A percentile compares a stretch with the other conserved stretches of the same genome.
Evolutionary conservation across 352 stramenopile genomes (phyloP).

Genomic region (Pythium angustatum): DNA sequence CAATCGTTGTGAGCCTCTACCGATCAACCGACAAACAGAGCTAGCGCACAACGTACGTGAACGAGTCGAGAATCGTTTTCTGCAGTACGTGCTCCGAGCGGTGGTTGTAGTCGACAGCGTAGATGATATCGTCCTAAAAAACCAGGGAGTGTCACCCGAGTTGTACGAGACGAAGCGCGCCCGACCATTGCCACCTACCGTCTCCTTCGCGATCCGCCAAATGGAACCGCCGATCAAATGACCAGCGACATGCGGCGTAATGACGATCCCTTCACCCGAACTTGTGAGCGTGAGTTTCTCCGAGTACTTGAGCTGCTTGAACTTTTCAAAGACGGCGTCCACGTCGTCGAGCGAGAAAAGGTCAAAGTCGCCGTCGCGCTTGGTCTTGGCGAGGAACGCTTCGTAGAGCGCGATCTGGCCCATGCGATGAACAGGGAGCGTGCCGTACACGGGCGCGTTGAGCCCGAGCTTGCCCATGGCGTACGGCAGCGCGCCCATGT

Average conservation of each 20-base stretch:
- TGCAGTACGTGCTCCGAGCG: slow-evolving; percentile 93
- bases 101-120: slow-evolving; percentile 92
- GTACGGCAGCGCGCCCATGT: slow-evolving; percentile 91
- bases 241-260: slow-evolving; percentile 93
- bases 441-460: slow-evolving; percentile 91
- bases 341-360: slow-evolving; percentile 94
- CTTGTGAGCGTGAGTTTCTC: slow-evolving; percentile 90
- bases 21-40: background rate
- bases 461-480: slow-evolving; percentile 84
- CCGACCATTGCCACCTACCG: slow-evolving; percentile 39
- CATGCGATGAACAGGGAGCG: slow-evolving; percentile 95
- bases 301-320: slow-evolving; percentile 95
- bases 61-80: slow-evolving; percentile 92
- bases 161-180: no score
- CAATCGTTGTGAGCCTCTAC: background rate
- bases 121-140: slow-evolving; percentile 92
- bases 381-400: slow-evolving; percentile 91
- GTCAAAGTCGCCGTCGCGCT: slow-evolving; percentile 90
- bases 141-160: no score
- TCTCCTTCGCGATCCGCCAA: slow-evolving; percentile 95
- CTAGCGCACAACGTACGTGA: slow-evolving; percentile 62
- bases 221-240: slow-evolving; percentile 95
- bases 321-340: slow-evolving; percentile 91
- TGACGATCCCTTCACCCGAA: slow-evolving; percentile 86
- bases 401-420: slow-evolving; percentile 97